Evolutionary conservation across 1,284 basidiomycete genomes (phyloP).

Genomic region (Cystobasidium pallidum): DNA sequence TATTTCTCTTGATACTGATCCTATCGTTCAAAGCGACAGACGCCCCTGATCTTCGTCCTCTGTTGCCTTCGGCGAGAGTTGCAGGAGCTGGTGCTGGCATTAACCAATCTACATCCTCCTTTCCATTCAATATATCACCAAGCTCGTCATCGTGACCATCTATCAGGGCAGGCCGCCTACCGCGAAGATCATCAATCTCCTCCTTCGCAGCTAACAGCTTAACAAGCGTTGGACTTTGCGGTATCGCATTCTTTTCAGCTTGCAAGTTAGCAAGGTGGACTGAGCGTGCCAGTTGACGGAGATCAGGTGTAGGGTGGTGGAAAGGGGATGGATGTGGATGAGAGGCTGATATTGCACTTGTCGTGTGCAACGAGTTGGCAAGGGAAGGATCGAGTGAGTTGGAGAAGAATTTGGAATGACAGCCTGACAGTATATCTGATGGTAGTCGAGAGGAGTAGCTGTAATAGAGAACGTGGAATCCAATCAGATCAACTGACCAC

Average conservation of each 20-base stretch:
- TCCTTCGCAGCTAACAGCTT: conserved; percentile 41
- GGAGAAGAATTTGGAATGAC: conserved; percentile 40
- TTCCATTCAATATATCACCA: neutral
- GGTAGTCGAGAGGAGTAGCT: conserved; percentile 37
- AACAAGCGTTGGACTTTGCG: conserved; percentile 36
- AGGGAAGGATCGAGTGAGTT: conserved; percentile 5
- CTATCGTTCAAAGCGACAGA: neutral
- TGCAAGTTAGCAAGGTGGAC: conserved; percentile 34
- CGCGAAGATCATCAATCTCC: neutral
- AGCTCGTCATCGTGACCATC: conserved; percentile 8
- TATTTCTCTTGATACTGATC: neutral
- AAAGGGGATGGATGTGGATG: conserved; percentile 31
- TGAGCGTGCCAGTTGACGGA: conserved; percentile 32
- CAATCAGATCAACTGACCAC: no score
- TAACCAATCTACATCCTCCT: conserved; percentile 17
- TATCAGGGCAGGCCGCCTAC: neutral
- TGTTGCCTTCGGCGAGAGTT: neutral
- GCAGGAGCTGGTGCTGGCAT: conserved; percentile 26
- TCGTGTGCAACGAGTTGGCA: neutral
- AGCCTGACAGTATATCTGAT: conserved; percentile 32
- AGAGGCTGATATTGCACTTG: neutral
- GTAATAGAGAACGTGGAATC: neutral
- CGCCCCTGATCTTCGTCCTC: neutral
- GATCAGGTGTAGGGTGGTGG: conserved; percentile 44
- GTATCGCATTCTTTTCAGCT: conserved; percentile 20